A percentile compares a stretch with the other conserved stretches of the same genome.
phyloP scores from a whole-genome alignment of 495 filamentous ascomycete genomes.

The Baudoinia panamericana region DNA sequence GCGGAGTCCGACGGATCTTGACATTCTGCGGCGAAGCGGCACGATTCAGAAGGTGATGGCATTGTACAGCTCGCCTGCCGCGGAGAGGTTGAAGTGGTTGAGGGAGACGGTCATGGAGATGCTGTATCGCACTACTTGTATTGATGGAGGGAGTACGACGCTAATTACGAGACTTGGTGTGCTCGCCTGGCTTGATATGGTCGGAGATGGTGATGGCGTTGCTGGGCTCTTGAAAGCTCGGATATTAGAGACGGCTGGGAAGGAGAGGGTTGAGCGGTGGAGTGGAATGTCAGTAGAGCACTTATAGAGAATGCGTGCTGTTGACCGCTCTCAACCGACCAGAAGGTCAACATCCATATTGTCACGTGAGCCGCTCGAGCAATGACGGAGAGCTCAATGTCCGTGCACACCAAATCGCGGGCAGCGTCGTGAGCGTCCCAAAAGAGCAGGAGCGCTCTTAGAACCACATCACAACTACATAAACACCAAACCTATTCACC shows the following conservation, averaged over 20 bases:
- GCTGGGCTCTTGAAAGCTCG: slow-evolving; percentile 41
- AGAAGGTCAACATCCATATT: too few relatives aligned
- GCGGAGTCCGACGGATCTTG: slow-evolving; percentile 53
- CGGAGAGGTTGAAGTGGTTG: slow-evolving; percentile 35
- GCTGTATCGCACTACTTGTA: slow-evolving; percentile 55
- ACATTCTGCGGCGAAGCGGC: slow-evolving; percentile 66
- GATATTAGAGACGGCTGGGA: slow-evolving; percentile 60
- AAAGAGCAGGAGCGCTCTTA: too few relatives aligned
- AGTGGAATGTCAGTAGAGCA: slow-evolving; percentile 30
- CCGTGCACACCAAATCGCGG: too few relatives aligned
- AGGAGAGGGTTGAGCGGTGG: slow-evolving; percentile 53
- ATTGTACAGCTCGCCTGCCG: slow-evolving; percentile 53
- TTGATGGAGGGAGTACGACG: slow-evolving; percentile 71
- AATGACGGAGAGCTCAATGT: too few relatives aligned
- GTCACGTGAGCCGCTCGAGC: too few relatives aligned
- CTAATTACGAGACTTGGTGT: slow-evolving; percentile 74
- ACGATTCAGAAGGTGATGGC: slow-evolving; percentile 68
- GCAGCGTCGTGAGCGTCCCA: too few relatives aligned
- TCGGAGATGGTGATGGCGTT: slow-evolving; percentile 38
- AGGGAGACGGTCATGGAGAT: slow-evolving; percentile 59
- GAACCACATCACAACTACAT: too few relatives aligned
- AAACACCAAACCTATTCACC: too few relatives aligned
- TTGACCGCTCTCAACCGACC: too few relatives aligned
- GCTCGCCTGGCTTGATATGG: slow-evolving; percentile 57
- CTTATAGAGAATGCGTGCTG: slow-evolving; percentile 3